These are phyloP conservation scores for Primulina tabacum DNA, from an alignment of 257 asterid species.

Conservation along the genomic window DNA sequence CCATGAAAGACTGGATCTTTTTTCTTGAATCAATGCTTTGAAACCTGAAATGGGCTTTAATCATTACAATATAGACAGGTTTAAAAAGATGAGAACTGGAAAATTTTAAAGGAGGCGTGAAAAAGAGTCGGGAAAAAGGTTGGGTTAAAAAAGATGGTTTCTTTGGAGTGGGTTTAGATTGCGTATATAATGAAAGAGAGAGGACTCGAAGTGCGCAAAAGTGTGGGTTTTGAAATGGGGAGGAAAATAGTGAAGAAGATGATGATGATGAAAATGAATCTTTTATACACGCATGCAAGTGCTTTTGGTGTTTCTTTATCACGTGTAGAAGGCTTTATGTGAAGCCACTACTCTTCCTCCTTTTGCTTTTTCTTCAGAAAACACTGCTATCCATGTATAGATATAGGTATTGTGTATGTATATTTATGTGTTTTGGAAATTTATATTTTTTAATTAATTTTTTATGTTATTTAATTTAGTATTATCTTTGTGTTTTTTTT, in stretches of 20 bases:
- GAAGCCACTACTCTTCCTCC: constrained; percentile 36
- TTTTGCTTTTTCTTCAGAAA: constrained; percentile 37
- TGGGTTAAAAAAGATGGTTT: constrained; percentile 29
- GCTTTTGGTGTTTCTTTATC: constrained; percentile 67
- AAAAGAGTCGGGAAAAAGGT: constrained; percentile 27
- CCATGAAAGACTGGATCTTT: constrained; percentile 29
- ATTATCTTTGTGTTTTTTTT: too few relatives aligned
- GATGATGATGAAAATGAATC: constrained; percentile 60
- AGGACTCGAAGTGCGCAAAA: constrained; percentile 18
- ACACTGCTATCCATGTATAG: constrained; percentile 8
- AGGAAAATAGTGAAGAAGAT: constrained; percentile 10
- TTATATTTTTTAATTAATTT: too few relatives aligned
- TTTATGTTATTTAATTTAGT: too few relatives aligned
- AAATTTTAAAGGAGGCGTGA: background rate
- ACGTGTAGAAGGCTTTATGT: constrained; percentile 61
- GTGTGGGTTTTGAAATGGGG: constrained; percentile 14
- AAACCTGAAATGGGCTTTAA: constrained; percentile 37
- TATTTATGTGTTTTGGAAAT: background rate
- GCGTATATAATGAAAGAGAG: constrained; percentile 38
- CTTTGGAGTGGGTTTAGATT: constrained; percentile 29
- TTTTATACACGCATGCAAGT: constrained; percentile 89
- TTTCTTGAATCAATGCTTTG: constrained; percentile 32
- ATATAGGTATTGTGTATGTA: constrained; percentile 3
- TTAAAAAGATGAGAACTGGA: constrained; percentile 27
- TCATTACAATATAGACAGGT: constrained; percentile 31